These are phyloP conservation scores for Exophiala dermatitidis DNA, from an alignment of 2,329 filamentous ascomycete species.

Conservation along the genomic window DNA sequence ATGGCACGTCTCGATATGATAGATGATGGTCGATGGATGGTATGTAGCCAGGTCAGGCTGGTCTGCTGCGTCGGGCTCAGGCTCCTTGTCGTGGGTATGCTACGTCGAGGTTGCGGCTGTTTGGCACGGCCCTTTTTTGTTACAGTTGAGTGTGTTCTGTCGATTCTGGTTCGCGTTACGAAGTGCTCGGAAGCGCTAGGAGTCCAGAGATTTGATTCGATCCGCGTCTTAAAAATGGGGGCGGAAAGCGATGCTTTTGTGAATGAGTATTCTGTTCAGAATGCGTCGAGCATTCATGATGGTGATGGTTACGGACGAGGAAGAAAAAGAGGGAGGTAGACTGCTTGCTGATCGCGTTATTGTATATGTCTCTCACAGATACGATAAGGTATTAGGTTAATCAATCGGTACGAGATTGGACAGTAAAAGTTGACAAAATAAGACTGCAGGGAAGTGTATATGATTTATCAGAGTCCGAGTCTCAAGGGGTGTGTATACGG, in stretches of 20 bases:
- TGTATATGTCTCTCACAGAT: neutral
- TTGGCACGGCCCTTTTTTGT: neutral
- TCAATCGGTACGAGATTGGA: no score
- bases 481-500: no score
- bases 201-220: conserved; percentile 2
- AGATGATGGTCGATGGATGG: conserved; percentile 2
- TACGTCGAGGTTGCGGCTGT: no score
- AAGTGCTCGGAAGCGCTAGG: conserved; percentile 24
- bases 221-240: neutral
- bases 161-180: conserved; percentile 19
- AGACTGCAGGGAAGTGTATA: no score
- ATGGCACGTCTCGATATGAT: conserved; percentile 25
- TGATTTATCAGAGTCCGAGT: no score
- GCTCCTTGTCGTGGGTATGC: no score
- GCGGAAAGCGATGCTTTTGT: neutral
- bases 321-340: neutral
- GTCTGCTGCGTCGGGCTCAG: no score
- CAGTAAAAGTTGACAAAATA: no score
- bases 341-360: neutral
- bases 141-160: neutral
- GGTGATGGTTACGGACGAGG: neutral
- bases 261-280: neutral
- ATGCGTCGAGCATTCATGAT: no score
- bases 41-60: no score
- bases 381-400: no score